phyloP scores from a whole-genome alignment of 768 basidiomycete genomes.

The Leccinum boreale region DNA sequence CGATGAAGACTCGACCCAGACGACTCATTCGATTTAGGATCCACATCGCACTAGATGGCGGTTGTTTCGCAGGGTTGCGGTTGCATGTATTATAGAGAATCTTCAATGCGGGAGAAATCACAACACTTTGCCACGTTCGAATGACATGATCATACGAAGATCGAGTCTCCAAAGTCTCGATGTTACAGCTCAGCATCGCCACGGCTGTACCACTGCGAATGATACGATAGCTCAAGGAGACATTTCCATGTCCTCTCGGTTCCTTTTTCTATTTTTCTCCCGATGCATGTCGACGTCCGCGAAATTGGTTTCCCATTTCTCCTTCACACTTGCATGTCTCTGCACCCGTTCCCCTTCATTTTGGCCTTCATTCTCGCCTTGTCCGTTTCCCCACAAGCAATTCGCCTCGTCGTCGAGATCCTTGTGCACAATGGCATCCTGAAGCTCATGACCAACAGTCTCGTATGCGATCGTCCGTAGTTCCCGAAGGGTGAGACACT shows the following conservation, averaged over 20 bases:
- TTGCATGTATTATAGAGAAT: background rate
- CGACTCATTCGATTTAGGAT: background rate
- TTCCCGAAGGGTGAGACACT: constrained; percentile 46
- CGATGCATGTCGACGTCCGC: constrained; percentile 17
- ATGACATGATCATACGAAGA: background rate
- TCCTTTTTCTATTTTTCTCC: constrained; percentile 20
- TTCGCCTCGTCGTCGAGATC: constrained; percentile 47
- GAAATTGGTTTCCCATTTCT: constrained; percentile 45
- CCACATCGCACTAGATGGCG: background rate
- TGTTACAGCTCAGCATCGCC: background rate
- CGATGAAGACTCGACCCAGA: constrained; percentile 15
- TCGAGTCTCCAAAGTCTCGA: background rate
- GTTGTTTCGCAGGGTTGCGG: background rate
- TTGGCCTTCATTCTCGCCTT: constrained; percentile 26
- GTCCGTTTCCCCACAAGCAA: constrained; percentile 37
- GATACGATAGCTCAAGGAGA: constrained; percentile 14
- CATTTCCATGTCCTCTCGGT: constrained; percentile 24
- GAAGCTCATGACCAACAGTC: constrained; percentile 48
- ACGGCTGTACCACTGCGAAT: background rate
- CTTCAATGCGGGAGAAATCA: background rate
- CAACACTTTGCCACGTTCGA: background rate
- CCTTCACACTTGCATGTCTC: constrained; percentile 35
- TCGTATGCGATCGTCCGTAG: constrained; percentile 55
- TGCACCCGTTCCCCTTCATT: constrained; percentile 33
- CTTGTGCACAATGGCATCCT: constrained; percentile 36